These are phyloP conservation scores for Geotrichum restrictum DNA, from an alignment of 1,139 yeast genomes.

Conservation along the genomic window DNA sequence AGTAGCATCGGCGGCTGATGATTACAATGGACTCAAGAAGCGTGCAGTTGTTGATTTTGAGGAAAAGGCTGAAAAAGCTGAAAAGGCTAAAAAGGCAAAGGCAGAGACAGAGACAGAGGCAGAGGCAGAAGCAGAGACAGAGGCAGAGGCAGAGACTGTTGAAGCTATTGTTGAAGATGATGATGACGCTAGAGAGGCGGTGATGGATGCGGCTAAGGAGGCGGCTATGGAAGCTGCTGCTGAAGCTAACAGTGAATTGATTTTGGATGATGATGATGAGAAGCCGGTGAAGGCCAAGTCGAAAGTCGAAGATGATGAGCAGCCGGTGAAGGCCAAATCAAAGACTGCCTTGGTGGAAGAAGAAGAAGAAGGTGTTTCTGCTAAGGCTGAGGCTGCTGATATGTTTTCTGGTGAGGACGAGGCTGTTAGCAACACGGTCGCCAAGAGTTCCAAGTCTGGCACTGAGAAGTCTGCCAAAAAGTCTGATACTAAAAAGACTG, in stretches of 20 bases:
- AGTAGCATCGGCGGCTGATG: background rate
- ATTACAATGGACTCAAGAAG: background rate
- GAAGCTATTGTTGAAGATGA: background rate
- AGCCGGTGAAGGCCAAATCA: background rate
- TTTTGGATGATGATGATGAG: background rate
- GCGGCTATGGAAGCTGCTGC: slow-evolving; percentile 1
- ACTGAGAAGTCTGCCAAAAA: too few relatives aligned
- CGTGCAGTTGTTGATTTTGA: background rate
- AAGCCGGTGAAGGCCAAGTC: background rate
- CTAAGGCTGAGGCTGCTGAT: background rate
- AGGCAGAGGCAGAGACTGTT: background rate
- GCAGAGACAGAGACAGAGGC: background rate
- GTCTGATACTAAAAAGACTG: too few relatives aligned
- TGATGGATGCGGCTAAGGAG: background rate
- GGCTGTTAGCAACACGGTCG: too few relatives aligned
- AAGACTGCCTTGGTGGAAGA: background rate
- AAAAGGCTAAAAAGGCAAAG: background rate
- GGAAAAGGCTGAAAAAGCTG: background rate
- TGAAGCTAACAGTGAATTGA: background rate
- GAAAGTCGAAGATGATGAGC: background rate
- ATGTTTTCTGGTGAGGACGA: too few relatives aligned
- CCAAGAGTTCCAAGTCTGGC: too few relatives aligned
- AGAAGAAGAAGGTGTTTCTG: background rate
- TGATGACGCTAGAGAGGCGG: background rate
- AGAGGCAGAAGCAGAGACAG: background rate